phyloP scores from a whole-genome alignment of 371 early-diverging fungal species.

The Haplosporangium sp. region DNA sequence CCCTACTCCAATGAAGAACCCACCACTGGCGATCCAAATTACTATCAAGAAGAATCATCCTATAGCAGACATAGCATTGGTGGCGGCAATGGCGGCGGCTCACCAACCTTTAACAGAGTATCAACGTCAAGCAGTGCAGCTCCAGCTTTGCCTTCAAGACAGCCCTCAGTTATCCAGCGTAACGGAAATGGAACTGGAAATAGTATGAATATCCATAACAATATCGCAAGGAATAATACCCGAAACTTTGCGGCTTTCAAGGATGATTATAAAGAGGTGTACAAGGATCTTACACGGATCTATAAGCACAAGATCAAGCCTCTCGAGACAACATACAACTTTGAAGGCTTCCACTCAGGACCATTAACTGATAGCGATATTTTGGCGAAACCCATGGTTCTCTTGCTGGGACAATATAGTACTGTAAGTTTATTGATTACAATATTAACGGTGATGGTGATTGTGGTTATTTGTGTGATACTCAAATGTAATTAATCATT shows the following conservation, averaged over 20 bases:
- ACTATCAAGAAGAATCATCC: slow-evolving; percentile 16
- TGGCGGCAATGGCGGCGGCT: background rate
- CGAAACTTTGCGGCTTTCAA: slow-evolving; percentile 10
- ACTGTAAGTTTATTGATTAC: slow-evolving; percentile 59
- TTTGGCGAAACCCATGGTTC: slow-evolving; percentile 86
- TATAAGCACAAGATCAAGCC: slow-evolving; percentile 81
- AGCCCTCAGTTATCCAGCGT: slow-evolving; percentile 18
- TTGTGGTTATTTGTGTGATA: too few species aligned
- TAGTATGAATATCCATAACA: background rate
- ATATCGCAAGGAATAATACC: background rate
- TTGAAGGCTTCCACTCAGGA: slow-evolving; percentile 84
- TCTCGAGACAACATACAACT: slow-evolving; percentile 80
- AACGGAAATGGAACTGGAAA: slow-evolving; percentile 2
- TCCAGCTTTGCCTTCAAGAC: slow-evolving; percentile 30
- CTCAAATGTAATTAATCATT: too few species aligned
- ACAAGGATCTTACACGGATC: slow-evolving; percentile 73
- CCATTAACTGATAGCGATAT: slow-evolving; percentile 85
- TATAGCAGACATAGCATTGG: slow-evolving; percentile 11
- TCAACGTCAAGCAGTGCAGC: slow-evolving; percentile 9
- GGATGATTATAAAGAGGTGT: slow-evolving; percentile 69
- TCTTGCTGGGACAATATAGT: slow-evolving; percentile 88
- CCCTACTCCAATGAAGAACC: slow-evolving; percentile 4
- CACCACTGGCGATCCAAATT: background rate
- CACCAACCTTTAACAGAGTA: slow-evolving; percentile 2
- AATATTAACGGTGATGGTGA: background rate